Conservation (phyloP, 2,329 filamentous ascomycete genomes). For the Rhinocladiella mackenziei region DNA sequence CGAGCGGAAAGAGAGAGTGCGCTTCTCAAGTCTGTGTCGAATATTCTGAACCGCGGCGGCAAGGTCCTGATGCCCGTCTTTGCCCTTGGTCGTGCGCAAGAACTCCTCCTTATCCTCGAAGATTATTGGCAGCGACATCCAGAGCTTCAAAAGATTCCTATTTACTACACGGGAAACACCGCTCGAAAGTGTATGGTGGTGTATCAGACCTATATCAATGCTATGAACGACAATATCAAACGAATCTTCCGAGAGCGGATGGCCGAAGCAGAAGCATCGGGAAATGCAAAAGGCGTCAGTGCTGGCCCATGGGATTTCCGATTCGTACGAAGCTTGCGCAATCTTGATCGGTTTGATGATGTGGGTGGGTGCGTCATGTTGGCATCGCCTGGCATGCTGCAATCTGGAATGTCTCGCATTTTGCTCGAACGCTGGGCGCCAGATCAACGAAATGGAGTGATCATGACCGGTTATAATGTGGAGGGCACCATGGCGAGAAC, state of each 20-base stretch:
- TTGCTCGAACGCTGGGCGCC: slow-evolving; percentile 94
- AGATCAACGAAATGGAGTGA: slow-evolving; percentile 93
- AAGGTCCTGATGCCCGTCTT: slow-evolving; percentile 94
- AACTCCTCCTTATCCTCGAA: slow-evolving; percentile 88
- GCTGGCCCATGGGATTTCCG: slow-evolving; percentile 91
- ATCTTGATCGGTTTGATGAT: slow-evolving; percentile 91
- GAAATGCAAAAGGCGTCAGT: slow-evolving; percentile 65
- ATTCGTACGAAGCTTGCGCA: slow-evolving; percentile 86
- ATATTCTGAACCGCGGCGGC: slow-evolving; percentile 84
- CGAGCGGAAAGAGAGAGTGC: slow-evolving; percentile 86
- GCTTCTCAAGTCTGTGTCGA: slow-evolving; percentile 91
- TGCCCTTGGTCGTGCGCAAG: slow-evolving; percentile 87
- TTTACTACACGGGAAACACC: slow-evolving; percentile 95
- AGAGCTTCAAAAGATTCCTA: slow-evolving; percentile 84
- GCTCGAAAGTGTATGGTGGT: slow-evolving; percentile 97
- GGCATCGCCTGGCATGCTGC: slow-evolving; percentile 95
- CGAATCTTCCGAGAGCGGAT: slow-evolving; percentile 88
- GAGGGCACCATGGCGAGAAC: slow-evolving; percentile 98
- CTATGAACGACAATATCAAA: slow-evolving; percentile 99
- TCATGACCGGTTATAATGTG: slow-evolving; percentile 97
- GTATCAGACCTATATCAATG: slow-evolving; percentile 95
- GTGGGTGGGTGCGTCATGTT: slow-evolving; percentile 95
- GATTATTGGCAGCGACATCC: slow-evolving; percentile 92
- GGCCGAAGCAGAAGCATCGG: slow-evolving; percentile 79
- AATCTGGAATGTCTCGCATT: slow-evolving; percentile 90